Conservation (phyloP, 345 rosid species). For the Syzygium aqueum region DNA sequence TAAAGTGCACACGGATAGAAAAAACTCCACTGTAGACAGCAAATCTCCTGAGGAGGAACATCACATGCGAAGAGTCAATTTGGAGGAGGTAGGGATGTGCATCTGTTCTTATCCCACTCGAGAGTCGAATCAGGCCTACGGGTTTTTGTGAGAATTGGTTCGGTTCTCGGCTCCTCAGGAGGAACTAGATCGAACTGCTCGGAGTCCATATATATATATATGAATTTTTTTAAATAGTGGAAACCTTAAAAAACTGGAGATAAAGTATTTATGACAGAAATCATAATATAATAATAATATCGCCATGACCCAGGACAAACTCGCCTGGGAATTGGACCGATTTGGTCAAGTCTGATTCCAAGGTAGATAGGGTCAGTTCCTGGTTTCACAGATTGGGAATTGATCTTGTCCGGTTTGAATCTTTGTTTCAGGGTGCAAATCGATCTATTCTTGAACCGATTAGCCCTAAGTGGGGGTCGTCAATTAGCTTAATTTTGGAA, state of each 20-base stretch:
- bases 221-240: too few relatives aligned
- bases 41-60: background rate
- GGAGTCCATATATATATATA: background rate
- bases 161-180: background rate
- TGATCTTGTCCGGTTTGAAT: too few relatives aligned
- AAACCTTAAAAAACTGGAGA: background rate
- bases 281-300: background rate
- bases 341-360: background rate
- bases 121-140: rapidly evolving
- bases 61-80: background rate
- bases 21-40: background rate
- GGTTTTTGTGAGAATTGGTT: background rate
- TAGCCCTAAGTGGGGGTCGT: rapidly evolving
- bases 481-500: background rate
- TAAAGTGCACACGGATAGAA: background rate
- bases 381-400: too few relatives aligned
- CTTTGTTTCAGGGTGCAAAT: background rate
- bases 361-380: background rate
- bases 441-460: background rate
- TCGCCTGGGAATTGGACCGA: too few relatives aligned
- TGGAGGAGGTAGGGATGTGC: background rate
- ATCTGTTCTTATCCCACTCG: too few relatives aligned
- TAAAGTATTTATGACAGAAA: background rate
- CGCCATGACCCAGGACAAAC: too few relatives aligned
- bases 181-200: too few relatives aligned